Base-by-base conservation (phyloP, 345 rosid genomes). In the Gossypium mustelinum region DNA sequence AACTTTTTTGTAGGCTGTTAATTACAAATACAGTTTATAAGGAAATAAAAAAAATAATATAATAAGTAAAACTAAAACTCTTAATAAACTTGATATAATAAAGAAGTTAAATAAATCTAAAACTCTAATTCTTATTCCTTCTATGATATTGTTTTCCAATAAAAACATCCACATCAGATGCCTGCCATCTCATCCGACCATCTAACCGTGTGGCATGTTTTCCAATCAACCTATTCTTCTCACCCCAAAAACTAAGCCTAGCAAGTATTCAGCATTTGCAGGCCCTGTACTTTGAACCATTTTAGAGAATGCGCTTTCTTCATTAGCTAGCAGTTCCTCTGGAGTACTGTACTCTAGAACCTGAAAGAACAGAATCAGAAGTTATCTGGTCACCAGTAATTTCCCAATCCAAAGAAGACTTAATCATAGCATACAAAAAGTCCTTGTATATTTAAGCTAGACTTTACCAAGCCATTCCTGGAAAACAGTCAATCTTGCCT, bases 211-310 rank as follows among this genome's bases (percentile, higher is more conserved):
- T 51, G 48, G 45, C 63, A 25, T 57, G 70, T 61, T 73, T 82
- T 68, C 17, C 45, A 22, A 34, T 65, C 68, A 50, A 57, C 76
- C 54, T 77, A 9, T 78, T 82, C 60, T 75, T 82, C 45, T 77
- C 82, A 63, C 75, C 82, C 80, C 90, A 7, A 89, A 85, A 41
- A 84, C 97, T 77, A 93, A 80, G 84, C 85, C 76, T 45, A 92
- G 94, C 7, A 95, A 84, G 82, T 93, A 95, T 80, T 93, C 92
- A 66, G 98, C 98, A 77, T 95, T 95, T 75, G 98, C 92, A 71
- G 96, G 67, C 39, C 98, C 98, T 22, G 97, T 93, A 78, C 99
- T 95, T 67, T 87, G 96, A 73, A 93, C 98, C 99, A 95, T 95
- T 82, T 86, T 91, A 7, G 94, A 91, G 90, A 95, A 95, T 9